Conservation (phyloP, 2,329 filamentous ascomycete genomes). For the Coniochaeta sp. region DNA sequence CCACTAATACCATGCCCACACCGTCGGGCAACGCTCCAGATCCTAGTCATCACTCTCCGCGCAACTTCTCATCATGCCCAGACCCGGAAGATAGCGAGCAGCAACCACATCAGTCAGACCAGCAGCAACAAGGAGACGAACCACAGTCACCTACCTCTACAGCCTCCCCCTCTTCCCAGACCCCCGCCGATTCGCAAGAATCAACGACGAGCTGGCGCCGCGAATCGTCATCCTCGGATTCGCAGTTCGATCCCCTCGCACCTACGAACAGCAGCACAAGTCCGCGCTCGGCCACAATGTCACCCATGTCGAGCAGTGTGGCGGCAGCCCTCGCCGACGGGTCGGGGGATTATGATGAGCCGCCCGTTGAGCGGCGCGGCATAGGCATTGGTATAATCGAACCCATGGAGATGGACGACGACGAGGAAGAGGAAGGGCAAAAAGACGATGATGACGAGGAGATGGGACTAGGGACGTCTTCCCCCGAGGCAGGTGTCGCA, state of each 20-base stretch:
- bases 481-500: not conserved
- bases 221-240: slow-evolving; percentile 9
- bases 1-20: slow-evolving; percentile 32
- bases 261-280: slow-evolving; percentile 12
- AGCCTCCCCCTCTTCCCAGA: slow-evolving; percentile 20
- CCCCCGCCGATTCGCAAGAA: slow-evolving; percentile 6
- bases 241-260: slow-evolving; percentile 1
- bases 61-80: slow-evolving; percentile 21
- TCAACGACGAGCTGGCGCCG: slow-evolving; percentile 17
- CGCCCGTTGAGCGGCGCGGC: not conserved
- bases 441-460: slow-evolving; percentile 6
- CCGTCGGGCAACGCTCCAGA: slow-evolving; percentile 35
- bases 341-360: slow-evolving; percentile 6
- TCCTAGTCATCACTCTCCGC: slow-evolving; percentile 23
- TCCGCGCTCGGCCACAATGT: slow-evolving; percentile 35
- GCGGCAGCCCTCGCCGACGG: slow-evolving; percentile 24
- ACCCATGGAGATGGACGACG: slow-evolving; percentile 17
- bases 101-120: slow-evolving; percentile 3
- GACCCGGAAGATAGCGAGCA: slow-evolving; percentile 13
- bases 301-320: slow-evolving; percentile 20
- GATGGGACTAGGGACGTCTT: not conserved
- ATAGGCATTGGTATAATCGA: slow-evolving; percentile 6
- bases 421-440: too few species aligned
- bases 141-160: not conserved
- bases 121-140: not conserved